Percentiles rank a stretch among this genome's conserved stretches.
These are phyloP conservation scores for Fusarium sublunatum DNA, from an alignment of 2,329 filamentous ascomycete genomes.

Conservation along the genomic window DNA sequence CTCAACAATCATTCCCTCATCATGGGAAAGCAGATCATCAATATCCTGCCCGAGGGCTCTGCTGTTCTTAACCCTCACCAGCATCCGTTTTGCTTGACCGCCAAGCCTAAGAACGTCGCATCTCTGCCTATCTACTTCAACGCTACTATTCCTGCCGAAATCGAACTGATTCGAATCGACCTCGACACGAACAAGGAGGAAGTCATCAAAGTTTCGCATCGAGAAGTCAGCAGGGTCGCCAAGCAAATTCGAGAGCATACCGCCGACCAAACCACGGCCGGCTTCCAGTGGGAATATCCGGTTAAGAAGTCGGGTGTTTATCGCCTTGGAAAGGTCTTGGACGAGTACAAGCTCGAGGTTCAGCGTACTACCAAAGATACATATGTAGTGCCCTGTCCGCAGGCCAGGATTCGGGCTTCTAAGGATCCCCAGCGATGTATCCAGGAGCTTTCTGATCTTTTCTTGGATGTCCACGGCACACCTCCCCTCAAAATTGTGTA, in stretches of 20 bases:
- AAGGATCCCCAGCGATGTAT: slow-evolving; percentile 78
- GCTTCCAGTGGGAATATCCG: slow-evolving; percentile 76
- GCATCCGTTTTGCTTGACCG: slow-evolving; percentile 83
- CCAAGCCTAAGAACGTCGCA: slow-evolving; percentile 67
- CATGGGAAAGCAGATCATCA: slow-evolving; percentile 95
- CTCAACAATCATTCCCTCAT: slow-evolving; percentile 94
- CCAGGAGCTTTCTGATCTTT: slow-evolving; percentile 87
- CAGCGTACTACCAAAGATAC: slow-evolving; percentile 80
- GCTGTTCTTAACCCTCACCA: slow-evolving; percentile 87
- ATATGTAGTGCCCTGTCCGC: slow-evolving; percentile 87
- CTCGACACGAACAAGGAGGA: slow-evolving; percentile 84
- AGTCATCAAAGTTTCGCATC: slow-evolving; percentile 77
- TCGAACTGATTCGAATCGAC: slow-evolving; percentile 90
- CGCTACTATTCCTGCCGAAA: slow-evolving; percentile 86
- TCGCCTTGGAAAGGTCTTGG: slow-evolving; percentile 83
- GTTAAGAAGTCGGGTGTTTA: slow-evolving; percentile 92
- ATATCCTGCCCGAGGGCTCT: slow-evolving; percentile 96
- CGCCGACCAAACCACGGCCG: slow-evolving; percentile 68
- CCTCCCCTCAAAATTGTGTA: slow-evolving; percentile 94
- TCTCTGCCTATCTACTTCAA: slow-evolving; percentile 91
- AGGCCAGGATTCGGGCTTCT: slow-evolving; percentile 73
- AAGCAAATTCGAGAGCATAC: slow-evolving; percentile 74
- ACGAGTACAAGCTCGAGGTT: slow-evolving; percentile 94
- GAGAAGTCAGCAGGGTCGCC: slow-evolving; percentile 79
- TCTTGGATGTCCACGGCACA: slow-evolving; percentile 85